Conservation (phyloP, 2,329 filamentous ascomycete species). For the Aureobasidium sp. region DNA sequence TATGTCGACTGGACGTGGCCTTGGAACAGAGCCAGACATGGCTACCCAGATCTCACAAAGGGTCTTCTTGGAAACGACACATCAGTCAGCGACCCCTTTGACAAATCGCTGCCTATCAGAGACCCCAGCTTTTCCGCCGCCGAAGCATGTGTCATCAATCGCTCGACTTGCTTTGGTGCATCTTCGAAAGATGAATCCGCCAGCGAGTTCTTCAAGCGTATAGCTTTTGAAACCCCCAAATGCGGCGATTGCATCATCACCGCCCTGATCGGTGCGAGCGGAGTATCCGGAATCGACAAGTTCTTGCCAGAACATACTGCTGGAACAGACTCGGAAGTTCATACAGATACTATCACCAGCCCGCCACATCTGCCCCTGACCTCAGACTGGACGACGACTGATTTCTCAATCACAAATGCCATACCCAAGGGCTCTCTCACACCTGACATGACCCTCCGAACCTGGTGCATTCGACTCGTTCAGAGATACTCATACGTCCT, state of each 20-base stretch:
- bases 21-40: background rate
- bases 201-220: background rate
- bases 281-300: background rate
- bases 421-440: background rate
- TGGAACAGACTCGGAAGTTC: background rate
- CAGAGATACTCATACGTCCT: slow-evolving; percentile 1
- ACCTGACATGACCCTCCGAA: background rate
- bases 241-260: background rate
- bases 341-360: background rate
- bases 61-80: background rate
- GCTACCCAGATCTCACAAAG: background rate
- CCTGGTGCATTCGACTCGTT: background rate
- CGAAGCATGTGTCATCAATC: background rate
- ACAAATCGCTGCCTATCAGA: background rate
- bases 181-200: background rate
- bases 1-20: background rate
- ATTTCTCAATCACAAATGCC: background rate
- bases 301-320: background rate
- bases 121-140: background rate
- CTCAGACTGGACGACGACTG: background rate
- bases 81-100: background rate
- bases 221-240: background rate
- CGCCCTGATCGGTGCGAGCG: background rate
- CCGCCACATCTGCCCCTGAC: background rate
- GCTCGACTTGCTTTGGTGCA: background rate